These are phyloP conservation scores for Phoenix dactylifera DNA, from an alignment of 176 grass and related monocot species.

Conservation along the genomic window DNA sequence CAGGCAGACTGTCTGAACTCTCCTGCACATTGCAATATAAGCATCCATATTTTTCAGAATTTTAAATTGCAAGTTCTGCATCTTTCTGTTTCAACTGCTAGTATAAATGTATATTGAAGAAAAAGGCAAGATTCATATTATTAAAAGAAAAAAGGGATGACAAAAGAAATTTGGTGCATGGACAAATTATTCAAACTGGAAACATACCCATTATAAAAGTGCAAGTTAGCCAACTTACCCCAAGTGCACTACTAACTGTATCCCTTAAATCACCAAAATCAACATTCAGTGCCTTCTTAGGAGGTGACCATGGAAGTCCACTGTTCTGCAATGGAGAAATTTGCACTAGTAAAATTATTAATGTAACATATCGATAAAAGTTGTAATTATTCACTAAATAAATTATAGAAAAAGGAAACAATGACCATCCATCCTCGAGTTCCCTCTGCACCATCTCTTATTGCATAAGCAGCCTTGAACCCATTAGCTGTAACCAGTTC, in stretches of 20 bases:
- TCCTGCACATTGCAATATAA: constrained; percentile 28
- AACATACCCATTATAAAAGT: not conserved
- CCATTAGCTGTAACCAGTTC: constrained; percentile 80
- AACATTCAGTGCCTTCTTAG: constrained; percentile 56
- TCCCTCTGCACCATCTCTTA: constrained; percentile 92
- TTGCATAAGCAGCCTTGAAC: constrained; percentile 77
- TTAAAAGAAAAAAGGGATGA: not conserved
- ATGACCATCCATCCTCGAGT: constrained; percentile 72
- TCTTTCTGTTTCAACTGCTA: too few relatives aligned
- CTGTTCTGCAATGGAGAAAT: constrained; percentile 61
- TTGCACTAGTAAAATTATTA: constrained; percentile 28
- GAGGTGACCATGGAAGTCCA: constrained; percentile 72
- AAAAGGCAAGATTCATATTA: too few relatives aligned
- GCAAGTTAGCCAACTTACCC: constrained; percentile 38
- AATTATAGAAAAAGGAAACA: constrained; percentile 15
- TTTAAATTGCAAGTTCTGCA: too few relatives aligned
- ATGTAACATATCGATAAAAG: constrained; percentile 8
- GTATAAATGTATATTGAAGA: too few relatives aligned
- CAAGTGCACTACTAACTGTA: constrained; percentile 32
- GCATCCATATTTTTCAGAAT: too few relatives aligned
- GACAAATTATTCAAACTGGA: not conserved
- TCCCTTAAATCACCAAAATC: constrained; percentile 45
- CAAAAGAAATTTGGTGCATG: too few relatives aligned
- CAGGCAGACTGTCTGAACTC: constrained; percentile 49
- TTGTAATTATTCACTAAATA: not conserved